Base-by-base conservation (phyloP, 2,329 filamentous ascomycete species). In the Fusarium tjaetaba region DNA sequence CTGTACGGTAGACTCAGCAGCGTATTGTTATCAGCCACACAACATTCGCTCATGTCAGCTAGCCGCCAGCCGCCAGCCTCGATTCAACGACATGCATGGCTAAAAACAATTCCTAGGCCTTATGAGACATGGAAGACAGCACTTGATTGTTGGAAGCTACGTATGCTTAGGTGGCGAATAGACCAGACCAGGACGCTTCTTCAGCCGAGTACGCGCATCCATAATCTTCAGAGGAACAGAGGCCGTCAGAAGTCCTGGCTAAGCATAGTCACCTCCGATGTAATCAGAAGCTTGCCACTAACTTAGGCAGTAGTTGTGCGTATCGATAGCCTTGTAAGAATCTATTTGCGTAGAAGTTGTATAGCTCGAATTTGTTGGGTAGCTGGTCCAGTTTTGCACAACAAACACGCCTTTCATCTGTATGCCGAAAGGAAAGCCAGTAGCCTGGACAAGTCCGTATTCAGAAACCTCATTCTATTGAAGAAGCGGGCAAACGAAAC, bases 111-210 rank as follows among this genome's bases (percentile, higher is more conserved):
- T 30, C 22, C 26, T 43, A 57, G 26, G n/a, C 34, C 34, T 38
- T 64, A 41, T 22, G 11, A 38, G 58, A 48, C 24, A 51, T 34
- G 34, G 26, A 42, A 18, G 56, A 24, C 20, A 61, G 24, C 59
- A 28, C 39, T 42, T 51, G 32, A 30, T 56, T 41, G 46, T 24
- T 39, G n/a, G 34, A 28, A 32, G 51, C 53, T 68, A 42, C 38
- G 34, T 43, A 57, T 13, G 38, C 48, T 28, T 13, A 13, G 32
- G 71, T 74, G 71, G 71, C 71, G 64, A 74, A 72, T 39, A 30
- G 43, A 36, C n/a, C 41, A 30, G 43, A 36, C n/a, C 41, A 51
- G 26, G 16, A 42, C 36, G 49, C 26, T 63, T 38, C 22, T 26
- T 59, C 24, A 24, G 32, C 42, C 51, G 43, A 48, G 32, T 30